phyloP scores from a whole-genome alignment of 2,329 filamentous ascomycete species.

The Geosmithia morbida region DNA sequence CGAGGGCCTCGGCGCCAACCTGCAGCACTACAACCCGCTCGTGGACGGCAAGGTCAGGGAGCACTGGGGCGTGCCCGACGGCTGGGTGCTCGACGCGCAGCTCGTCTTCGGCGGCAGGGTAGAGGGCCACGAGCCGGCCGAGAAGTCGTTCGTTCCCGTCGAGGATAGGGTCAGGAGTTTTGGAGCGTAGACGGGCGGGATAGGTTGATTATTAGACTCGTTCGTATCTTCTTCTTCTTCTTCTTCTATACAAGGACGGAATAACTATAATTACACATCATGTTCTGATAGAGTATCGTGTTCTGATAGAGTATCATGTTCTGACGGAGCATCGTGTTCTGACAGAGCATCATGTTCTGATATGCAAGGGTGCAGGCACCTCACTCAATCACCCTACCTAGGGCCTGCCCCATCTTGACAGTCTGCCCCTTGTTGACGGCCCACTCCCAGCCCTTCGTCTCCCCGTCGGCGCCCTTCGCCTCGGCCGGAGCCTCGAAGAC shows the following conservation, averaged over 20 bases:
- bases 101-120: conserved; percentile 67
- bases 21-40: conserved; percentile 89
- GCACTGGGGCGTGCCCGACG: conserved; percentile 54
- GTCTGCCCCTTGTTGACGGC: conserved; percentile 73
- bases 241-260: too few species aligned
- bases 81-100: conserved; percentile 70
- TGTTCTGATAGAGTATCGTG: too few species aligned
- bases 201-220: too few species aligned
- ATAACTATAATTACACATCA: too few species aligned
- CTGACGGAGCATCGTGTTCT: too few species aligned
- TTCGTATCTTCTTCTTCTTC: too few species aligned
- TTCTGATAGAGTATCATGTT: too few species aligned
- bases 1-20: conserved; percentile 74
- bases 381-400: conserved; percentile 56
- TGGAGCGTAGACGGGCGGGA: conserved; percentile 25
- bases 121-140: conserved; percentile 36
- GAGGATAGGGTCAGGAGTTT: conserved; percentile 55
- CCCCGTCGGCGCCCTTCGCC: conserved; percentile 32
- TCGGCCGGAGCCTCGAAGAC: conserved; percentile 85
- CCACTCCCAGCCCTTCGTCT: conserved; percentile 69
- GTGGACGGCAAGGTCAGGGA: conserved; percentile 57
- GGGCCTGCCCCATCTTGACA: conserved; percentile 75
- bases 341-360: too few species aligned
- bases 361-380: not conserved
- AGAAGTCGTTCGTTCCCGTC: conserved; percentile 51